Conservation (phyloP, 2,329 filamentous ascomycete genomes). For the Phaeosphaeria sp. region DNA sequence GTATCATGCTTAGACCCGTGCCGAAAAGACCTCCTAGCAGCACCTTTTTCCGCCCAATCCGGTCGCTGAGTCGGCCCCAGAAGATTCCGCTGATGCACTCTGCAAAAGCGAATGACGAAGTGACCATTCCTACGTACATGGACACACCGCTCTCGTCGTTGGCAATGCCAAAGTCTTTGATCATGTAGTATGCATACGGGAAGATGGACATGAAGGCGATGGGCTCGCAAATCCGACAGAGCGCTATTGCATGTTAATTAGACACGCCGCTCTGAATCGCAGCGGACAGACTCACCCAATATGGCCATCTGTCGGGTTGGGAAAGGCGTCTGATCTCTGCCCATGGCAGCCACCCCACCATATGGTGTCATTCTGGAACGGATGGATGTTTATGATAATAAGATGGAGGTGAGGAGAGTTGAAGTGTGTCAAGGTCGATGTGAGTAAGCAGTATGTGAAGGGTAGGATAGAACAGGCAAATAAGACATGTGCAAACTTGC, state of each 20-base stretch:
- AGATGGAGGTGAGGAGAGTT: background rate
- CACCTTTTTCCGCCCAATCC: constrained; percentile 89
- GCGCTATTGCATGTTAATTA: constrained; percentile 59
- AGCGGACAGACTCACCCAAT: constrained; percentile 52
- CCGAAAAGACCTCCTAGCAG: constrained; percentile 87
- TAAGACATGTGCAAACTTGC: constrained; percentile 41
- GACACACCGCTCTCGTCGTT: constrained; percentile 80
- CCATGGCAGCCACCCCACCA: constrained; percentile 33
- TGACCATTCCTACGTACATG: constrained; percentile 94
- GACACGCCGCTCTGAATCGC: background rate
- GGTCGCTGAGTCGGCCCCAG: constrained; percentile 93
- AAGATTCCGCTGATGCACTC: constrained; percentile 92
- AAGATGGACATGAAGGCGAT: constrained; percentile 99
- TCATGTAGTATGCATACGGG: constrained; percentile 98
- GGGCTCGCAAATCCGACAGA: constrained; percentile 96
- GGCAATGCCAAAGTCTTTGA: constrained; percentile 86
- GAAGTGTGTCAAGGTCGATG: background rate
- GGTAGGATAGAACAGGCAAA: constrained; percentile 20
- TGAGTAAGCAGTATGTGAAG: constrained; percentile 6
- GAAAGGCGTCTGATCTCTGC: constrained; percentile 54
- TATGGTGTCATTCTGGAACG: constrained; percentile 37
- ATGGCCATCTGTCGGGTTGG: constrained; percentile 65
- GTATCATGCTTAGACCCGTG: constrained; percentile 88
- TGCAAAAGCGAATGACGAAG: constrained; percentile 92
- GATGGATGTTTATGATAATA: background rate